Evolutionary conservation across 352 stramenopile genomes (phyloP), one percentile per base, ranked within the genome.

Genomic region (Globisporangium ultimum): DNA sequence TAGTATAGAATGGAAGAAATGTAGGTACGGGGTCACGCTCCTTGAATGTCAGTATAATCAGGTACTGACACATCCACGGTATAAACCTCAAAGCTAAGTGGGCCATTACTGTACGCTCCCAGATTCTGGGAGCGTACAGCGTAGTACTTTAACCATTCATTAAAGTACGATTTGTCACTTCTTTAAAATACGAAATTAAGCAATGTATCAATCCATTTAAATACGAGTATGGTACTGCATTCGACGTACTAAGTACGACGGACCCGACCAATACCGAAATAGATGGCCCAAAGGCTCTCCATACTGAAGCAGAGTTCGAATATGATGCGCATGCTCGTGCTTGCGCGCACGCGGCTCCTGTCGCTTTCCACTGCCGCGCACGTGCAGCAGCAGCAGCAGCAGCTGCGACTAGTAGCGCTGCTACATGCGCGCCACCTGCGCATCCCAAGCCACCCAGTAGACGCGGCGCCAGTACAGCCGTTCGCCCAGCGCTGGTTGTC

Each of bases 11-110:
- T 15, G 3, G 47, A n/a, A 1, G 15, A 58, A 58, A 32, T n/a
- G 34, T 12, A 18, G 13, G 14, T 3, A 14, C 8, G n/a, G 13
- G 28, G 58, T 49, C 50, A 64, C 51, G 58, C 43, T 48, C 58
- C 50, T 64, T 64, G 58, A 64, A 64, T 48, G 58, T 11, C 50
- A 50, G 42, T 55, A 43, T 28, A 42, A 0, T 5, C 17, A 21
- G 42, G 32, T 57, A 38, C 24, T 28, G 5, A 5, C 24, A 28
- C 24, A 28, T 28, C 24, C 24, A 28, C 24, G 24, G 24, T 28
- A 28, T 28, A 5, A 2, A 28, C 24, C 24, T 5, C 24, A 28
- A 28, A 28, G 24, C 5, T 28, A 28, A 28, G 24, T 28, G 24
- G 24, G 5, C n/a, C n/a, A n/a, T n/a, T n/a, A n/a, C n/a, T n/a